Conservation (phyloP, 169 alveolate species). For the Cryptosporidium felis region DNA sequence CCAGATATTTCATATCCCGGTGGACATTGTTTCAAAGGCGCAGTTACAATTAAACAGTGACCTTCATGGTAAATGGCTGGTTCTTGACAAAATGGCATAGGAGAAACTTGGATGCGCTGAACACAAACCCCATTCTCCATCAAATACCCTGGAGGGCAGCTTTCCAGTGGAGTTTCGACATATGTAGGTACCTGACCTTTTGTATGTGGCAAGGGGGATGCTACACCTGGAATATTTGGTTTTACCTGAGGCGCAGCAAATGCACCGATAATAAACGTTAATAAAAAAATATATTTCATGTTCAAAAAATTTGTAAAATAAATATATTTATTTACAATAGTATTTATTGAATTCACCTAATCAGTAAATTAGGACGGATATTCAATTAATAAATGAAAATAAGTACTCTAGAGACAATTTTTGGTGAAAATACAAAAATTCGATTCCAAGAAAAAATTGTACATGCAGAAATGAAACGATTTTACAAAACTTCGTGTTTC, state of each 20-base stretch:
- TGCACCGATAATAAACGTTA: slow-evolving; percentile 21
- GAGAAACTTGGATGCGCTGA: slow-evolving; percentile 62
- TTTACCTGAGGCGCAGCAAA: slow-evolving; percentile 64
- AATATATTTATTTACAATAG: background rate
- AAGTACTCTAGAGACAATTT: background rate
- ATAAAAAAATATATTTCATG: slow-evolving; percentile 30
- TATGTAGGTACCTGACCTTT: slow-evolving; percentile 70
- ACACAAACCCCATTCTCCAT: slow-evolving; percentile 72
- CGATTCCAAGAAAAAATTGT: background rate
- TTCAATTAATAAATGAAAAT: slow-evolving; percentile 10
- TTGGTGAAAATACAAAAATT: slow-evolving; percentile 28
- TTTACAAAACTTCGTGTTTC: background rate
- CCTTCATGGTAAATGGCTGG: slow-evolving; percentile 70
- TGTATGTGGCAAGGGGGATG: slow-evolving; percentile 69
- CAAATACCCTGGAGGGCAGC: slow-evolving; percentile 70
- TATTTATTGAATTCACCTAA: slow-evolving; percentile 26
- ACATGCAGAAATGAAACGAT: background rate
- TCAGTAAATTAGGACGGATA: slow-evolving; percentile 33
- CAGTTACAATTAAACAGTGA: slow-evolving; percentile 51
- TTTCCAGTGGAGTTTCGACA: slow-evolving; percentile 70
- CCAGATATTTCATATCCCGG: slow-evolving; percentile 71
- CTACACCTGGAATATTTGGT: slow-evolving; percentile 68
- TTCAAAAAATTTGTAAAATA: background rate
- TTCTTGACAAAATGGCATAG: slow-evolving; percentile 64
- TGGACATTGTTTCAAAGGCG: slow-evolving; percentile 69